Base-by-base conservation (phyloP, 2,329 filamentous ascomycete genomes). In the Alternaria triticina region DNA sequence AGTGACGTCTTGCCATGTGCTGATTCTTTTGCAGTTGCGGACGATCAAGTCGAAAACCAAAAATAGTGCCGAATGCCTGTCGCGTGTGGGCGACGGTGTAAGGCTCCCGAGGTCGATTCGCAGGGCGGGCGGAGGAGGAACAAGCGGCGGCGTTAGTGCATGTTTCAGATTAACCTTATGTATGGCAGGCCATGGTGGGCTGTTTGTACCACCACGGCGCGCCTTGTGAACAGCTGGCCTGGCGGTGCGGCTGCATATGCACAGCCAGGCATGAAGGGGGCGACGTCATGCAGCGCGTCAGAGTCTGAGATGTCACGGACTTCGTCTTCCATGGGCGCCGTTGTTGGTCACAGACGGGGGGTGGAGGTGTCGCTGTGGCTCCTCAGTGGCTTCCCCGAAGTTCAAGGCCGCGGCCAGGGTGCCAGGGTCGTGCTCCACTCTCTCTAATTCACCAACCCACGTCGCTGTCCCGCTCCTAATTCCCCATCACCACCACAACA, bases 161-260 rank as follows among this genome's bases (percentile, higher is more conserved):
- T 66, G 69, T 71, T 71, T 71, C 69, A 69, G 54, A 44, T 64
- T 52, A 60, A 58, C 57, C 57, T 46, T 64, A 60, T 66, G 59
- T 68, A 60, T 52, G 22, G 55, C 54, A 43, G 51, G 58, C 36
- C 27, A 57, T 50, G 57, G 56, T 57, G 59, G 55, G 57, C 61
- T 56, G 60, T 65, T 62, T 50, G 63, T 59, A 57, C 59, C 49
- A 64, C 59, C 40, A 44, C 45, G 33, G 6, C 45, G 17, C 36
- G 43, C 23, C 56, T 15, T 55, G 6, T 44, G 63, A 61, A 61
- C 66, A 70, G 43, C 59, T 62, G 61, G 59, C 62, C 25, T 57
- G 46, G 45, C 43, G 33, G 27, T 33, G 51, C 27, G 44, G 45
- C 45, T 50, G 59, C 47, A 59, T 56, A 50, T 46, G 54, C 59